A percentile compares a stretch with the other conserved stretches of the same genome.
These are phyloP conservation scores for Ceratocystis colombiana DNA, from an alignment of 2,329 filamentous ascomycete species.

Conservation along the genomic window DNA sequence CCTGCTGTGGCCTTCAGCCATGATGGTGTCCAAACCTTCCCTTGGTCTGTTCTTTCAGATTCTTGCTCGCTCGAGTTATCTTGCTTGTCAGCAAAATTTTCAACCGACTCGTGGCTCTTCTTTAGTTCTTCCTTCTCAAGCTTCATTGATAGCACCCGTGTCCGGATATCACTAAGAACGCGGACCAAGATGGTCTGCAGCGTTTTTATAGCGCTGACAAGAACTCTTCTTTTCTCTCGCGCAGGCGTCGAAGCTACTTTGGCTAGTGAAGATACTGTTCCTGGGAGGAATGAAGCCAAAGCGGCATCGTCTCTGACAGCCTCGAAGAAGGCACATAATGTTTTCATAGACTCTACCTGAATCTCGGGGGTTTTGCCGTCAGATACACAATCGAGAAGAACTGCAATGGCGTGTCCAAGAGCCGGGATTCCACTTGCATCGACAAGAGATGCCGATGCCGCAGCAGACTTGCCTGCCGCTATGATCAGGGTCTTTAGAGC, in stretches of 20 bases:
- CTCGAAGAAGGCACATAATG: conserved; percentile 51
- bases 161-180: conserved; percentile 49
- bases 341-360: conserved; percentile 58
- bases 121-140: conserved; percentile 27
- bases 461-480: conserved; percentile 44
- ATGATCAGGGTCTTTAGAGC: conserved; percentile 58
- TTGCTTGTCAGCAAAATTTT: neutral
- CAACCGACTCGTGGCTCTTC: neutral
- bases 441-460: conserved; percentile 42
- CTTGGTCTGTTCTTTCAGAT: conserved; percentile 28
- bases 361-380: conserved; percentile 56
- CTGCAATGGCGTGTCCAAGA: conserved; percentile 70
- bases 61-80: neutral
- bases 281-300: conserved; percentile 76
- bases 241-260: conserved; percentile 62
- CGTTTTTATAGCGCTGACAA: conserved; percentile 52
- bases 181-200: conserved; percentile 46
- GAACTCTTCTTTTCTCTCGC: conserved; percentile 46
- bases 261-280: conserved; percentile 71
- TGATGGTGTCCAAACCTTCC: conserved; percentile 38
- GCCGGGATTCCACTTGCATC: conserved; percentile 58
- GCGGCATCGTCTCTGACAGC: conserved; percentile 63
- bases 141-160: conserved; percentile 38
- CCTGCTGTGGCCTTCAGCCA: conserved; percentile 74
- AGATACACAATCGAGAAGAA: conserved; percentile 63